These are phyloP conservation scores for Melastoma malabathricum DNA, from an alignment of 345 rosid genomes.

Conservation along the genomic window DNA sequence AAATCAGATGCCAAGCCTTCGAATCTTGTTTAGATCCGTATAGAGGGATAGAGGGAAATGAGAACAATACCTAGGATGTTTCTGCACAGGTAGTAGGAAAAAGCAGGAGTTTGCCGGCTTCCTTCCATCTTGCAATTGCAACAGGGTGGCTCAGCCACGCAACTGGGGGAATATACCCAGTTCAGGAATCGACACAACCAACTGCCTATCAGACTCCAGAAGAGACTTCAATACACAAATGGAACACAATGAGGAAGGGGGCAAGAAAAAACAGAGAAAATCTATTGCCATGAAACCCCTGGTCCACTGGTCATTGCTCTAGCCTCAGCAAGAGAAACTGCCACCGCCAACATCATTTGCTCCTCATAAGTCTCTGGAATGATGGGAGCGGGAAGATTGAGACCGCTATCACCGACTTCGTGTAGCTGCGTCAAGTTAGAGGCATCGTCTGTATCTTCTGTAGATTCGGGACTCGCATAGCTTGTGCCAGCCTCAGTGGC, in stretches of 20 bases:
- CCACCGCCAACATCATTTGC: conserved; percentile 95
- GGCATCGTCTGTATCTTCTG: conserved; percentile 27
- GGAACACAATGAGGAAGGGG: not conserved
- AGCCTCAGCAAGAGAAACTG: conserved; percentile 86
- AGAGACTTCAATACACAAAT: too few species aligned
- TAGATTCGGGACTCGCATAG: conserved; percentile 47
- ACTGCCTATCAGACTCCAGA: conserved; percentile 5
- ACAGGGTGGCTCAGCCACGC: too few species aligned
- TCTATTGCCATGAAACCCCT: conserved; percentile 61
- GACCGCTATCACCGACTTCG: conserved; percentile 22
- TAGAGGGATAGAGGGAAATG: too few species aligned
- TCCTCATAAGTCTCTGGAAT: conserved; percentile 87
- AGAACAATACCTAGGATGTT: too few species aligned
- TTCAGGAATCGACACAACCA: not conserved
- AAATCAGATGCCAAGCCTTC: too few species aligned
- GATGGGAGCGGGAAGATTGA: conserved; percentile 29
- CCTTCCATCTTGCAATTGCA: too few species aligned
- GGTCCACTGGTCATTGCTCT: conserved; percentile 37
- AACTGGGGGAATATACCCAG: too few species aligned
- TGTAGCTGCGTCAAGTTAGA: conserved; percentile 25
- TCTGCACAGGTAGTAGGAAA: too few species aligned
- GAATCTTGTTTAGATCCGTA: too few species aligned
- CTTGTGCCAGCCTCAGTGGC: conserved; percentile 64
- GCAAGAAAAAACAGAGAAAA: not conserved
- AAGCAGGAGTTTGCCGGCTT: too few species aligned